Conservation (phyloP, 495 filamentous ascomycete genomes). For the Daldinia grandis region DNA sequence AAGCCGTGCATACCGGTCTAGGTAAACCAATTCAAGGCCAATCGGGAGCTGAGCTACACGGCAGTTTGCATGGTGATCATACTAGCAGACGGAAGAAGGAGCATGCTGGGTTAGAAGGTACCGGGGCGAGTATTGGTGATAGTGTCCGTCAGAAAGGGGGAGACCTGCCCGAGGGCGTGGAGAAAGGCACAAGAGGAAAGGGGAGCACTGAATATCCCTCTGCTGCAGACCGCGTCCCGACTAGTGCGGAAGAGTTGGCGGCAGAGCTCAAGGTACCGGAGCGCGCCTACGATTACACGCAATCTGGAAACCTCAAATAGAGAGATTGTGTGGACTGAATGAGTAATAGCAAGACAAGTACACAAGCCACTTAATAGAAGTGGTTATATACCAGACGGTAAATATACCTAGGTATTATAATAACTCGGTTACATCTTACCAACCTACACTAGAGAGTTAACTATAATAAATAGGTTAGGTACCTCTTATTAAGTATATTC, state of each 20-base stretch:
- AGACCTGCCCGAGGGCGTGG: conserved; percentile 49
- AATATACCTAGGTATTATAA: not conserved
- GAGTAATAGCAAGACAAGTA: not conserved
- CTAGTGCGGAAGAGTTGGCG: conserved; percentile 58
- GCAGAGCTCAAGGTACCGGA: conserved; percentile 45
- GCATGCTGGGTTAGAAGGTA: conserved; percentile 61
- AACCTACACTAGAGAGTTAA: too few relatives aligned
- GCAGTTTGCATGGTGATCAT: conserved; percentile 47
- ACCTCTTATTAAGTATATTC: too few relatives aligned
- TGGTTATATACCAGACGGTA: not conserved
- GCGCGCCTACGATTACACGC: conserved; percentile 33
- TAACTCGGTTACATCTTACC: too few relatives aligned
- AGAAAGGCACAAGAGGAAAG: conserved; percentile 50
- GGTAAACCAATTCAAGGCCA: conserved; percentile 71
- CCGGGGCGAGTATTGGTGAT: conserved; percentile 52
- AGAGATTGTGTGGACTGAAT: not conserved
- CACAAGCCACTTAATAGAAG: not conserved
- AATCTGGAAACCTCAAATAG: conserved; percentile 23
- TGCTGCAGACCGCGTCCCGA: conserved; percentile 51
- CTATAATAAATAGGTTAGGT: too few relatives aligned
- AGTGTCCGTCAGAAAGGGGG: conserved; percentile 50
- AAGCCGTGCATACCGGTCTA: conserved; percentile 66
- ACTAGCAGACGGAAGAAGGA: conserved; percentile 59
- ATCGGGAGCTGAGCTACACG: conserved; percentile 65
- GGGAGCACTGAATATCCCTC: conserved; percentile 49